Evolutionary conservation across 495 filamentous ascomycete genomes (phyloP).

Genomic region (Penicillium steckii): DNA sequence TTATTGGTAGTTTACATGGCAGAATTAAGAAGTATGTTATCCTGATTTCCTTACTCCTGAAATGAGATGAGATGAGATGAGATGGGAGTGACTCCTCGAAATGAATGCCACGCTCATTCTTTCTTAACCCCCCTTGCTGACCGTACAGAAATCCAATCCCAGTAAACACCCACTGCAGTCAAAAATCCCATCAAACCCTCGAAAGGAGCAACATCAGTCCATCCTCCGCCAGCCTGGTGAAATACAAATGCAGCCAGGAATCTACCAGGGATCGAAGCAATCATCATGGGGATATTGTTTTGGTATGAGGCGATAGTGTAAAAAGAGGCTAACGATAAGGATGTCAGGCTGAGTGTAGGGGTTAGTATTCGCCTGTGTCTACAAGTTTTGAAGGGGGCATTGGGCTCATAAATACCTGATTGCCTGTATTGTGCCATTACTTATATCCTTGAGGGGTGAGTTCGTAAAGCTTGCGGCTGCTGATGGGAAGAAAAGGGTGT

Average conservation of each 20-base stretch:
- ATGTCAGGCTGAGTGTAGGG: slow-evolving; percentile 12
- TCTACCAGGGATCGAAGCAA: slow-evolving; percentile 19
- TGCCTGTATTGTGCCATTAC: slow-evolving; percentile 21
- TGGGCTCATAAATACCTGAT: slow-evolving; percentile 13
- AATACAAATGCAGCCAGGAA: slow-evolving; percentile 21
- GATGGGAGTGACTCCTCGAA: too few species aligned
- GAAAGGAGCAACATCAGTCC: slow-evolving; percentile 24
- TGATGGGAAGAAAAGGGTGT: slow-evolving; percentile 16
- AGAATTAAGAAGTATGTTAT: too few species aligned
- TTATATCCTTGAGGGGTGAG: slow-evolving; percentile 15
- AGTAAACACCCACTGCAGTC: slow-evolving; percentile 18
- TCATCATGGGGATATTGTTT: slow-evolving; percentile 27
- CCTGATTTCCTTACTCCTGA: too few species aligned
- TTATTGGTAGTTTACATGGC: too few species aligned
- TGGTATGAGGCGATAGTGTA: slow-evolving; percentile 24
- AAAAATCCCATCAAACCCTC: slow-evolving; percentile 22
- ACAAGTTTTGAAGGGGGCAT: background rate
- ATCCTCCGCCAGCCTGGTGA: slow-evolving; percentile 13
- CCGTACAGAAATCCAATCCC: slow-evolving; percentile 10
- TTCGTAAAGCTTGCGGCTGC: slow-evolving; percentile 8
- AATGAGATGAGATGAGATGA: too few species aligned
- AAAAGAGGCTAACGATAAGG: slow-evolving; percentile 19
- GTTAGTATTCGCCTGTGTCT: background rate
- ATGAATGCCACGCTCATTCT: background rate
- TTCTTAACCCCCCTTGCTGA: background rate